These are phyloP conservation scores for Rubia balearica DNA, from an alignment of 305 asterid genomes.

Conservation along the genomic window DNA sequence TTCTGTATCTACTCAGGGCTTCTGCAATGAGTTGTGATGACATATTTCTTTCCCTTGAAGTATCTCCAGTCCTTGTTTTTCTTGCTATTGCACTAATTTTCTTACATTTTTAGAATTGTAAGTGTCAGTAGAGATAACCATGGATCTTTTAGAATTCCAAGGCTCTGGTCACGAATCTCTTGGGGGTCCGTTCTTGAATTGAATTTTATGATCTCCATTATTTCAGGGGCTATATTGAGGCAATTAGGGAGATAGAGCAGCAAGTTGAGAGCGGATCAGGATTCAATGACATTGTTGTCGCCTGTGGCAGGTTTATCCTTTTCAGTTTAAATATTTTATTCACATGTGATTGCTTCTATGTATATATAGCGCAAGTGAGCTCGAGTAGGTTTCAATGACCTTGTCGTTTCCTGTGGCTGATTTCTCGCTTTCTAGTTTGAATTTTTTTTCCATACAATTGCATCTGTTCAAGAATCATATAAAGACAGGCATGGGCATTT, in stretches of 20 bases:
- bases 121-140: not conserved
- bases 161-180: not conserved
- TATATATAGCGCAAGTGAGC: not conserved
- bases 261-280: slow-evolving; percentile 38
- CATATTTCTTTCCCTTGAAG: not conserved
- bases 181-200: not conserved
- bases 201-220: not conserved
- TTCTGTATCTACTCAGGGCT: not conserved
- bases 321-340: not conserved
- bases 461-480: not conserved
- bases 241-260: slow-evolving; percentile 73
- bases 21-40: slow-evolving; percentile 1
- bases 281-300: slow-evolving; percentile 78
- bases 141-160: not conserved
- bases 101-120: not conserved
- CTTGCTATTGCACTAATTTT: not conserved
- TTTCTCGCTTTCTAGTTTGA: slow-evolving; percentile 14
- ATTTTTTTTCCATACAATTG: not conserved
- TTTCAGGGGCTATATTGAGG: slow-evolving; percentile 93
- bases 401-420: slow-evolving; percentile 88
- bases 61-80: not conserved
- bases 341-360: not conserved
- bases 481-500: not conserved
- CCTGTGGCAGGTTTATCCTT: slow-evolving; percentile 73
- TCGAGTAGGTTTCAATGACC: slow-evolving; percentile 44